Evolutionary conservation across 306 rosid genomes (phyloP), one percentile per base, ranked within the genome.

Genomic region (Acacia acuminata): DNA sequence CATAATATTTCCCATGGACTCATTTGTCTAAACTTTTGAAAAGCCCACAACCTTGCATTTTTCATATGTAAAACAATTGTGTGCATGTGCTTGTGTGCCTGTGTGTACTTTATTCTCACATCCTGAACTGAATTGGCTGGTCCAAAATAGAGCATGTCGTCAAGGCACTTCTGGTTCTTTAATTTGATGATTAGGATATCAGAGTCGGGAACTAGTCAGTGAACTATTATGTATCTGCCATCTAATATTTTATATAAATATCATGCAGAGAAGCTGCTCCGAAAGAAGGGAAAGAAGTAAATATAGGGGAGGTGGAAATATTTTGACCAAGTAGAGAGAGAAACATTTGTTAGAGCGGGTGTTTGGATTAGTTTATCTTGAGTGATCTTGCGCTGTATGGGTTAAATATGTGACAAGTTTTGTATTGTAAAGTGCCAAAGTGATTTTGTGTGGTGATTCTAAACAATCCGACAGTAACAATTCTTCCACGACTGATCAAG

Each of bases 251-350:
- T 24, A 27, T 71, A 25, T 70, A 72, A 38, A 56, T 73, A 60
- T 24, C 60, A 50, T 78, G 20, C 91, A 93, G 95, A 81, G 81
- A 91, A 90, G 89, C 84, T 90, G 86, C 90, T 68, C 65, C 73
- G 83, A 20, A 89, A 89, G 83, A 86, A 87, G 84, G 89, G 84
- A 51, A 85, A 87, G 81, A 87, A 78, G 85, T 81, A 63, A 63
- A 53, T 55, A 77, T 30, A 42, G 48, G 19, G 56, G 19, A 50
- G 43, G 13, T 17, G 56, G 64, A 66, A 61, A 36, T 43, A 12
- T 64, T 77, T 64, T 64, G 48, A 10, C 48, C 19, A 19, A 30
- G 9, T 16, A 32, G 1, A n/a, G 76, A 43, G 67, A 43, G 74
- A 17, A 74, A 25, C 7, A 13, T 58, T 25, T 56, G 36, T 47